Percentiles rank a stretch among this genome's conserved stretches.
phyloP scores from a whole-genome alignment of 2,329 filamentous ascomycete species.

The Cladophialophora carrionii region DNA sequence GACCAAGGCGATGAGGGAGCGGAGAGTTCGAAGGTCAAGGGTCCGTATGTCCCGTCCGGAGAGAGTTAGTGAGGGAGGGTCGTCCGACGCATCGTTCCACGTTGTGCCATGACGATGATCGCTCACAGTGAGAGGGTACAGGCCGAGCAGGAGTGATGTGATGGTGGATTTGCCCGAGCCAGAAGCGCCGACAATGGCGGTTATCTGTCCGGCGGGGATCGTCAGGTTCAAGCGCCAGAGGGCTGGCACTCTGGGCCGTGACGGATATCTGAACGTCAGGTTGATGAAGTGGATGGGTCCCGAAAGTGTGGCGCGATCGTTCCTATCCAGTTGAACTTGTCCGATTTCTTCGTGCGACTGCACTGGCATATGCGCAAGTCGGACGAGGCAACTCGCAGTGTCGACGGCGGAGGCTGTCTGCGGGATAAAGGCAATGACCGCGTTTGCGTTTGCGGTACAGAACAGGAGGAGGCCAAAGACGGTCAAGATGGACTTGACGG shows the following conservation, averaged over 20 bases:
- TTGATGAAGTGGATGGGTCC: slow-evolving; percentile 63
- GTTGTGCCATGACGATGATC: slow-evolving; percentile 25
- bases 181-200: slow-evolving; percentile 79
- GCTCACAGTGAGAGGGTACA: slow-evolving; percentile 58
- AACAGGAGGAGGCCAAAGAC: slow-evolving; percentile 85
- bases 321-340: slow-evolving; percentile 44
- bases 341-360: slow-evolving; percentile 64
- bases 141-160: slow-evolving; percentile 70
- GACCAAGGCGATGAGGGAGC: slow-evolving; percentile 64
- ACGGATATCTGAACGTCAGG: slow-evolving; percentile 73
- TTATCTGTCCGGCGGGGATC: slow-evolving; percentile 66
- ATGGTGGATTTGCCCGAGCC: slow-evolving; percentile 93
- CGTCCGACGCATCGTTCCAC: not conserved
- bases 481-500: slow-evolving; percentile 65
- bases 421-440: slow-evolving; percentile 73
- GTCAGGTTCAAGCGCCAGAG: slow-evolving; percentile 68
- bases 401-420: slow-evolving; percentile 76
- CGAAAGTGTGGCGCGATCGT: slow-evolving; percentile 39
- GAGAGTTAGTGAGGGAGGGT: slow-evolving; percentile 59
- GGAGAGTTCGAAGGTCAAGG: slow-evolving; percentile 63
- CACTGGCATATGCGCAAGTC: slow-evolving; percentile 59
- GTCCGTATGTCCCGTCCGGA: slow-evolving; percentile 58
- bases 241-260: slow-evolving; percentile 56
- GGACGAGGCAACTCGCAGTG: slow-evolving; percentile 72
- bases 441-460: slow-evolving; percentile 71